A percentile compares a stretch with the other conserved stretches of the same genome.
Evolutionary conservation across 768 basidiomycete genomes (phyloP).

Genomic region (Pseudohyphozyma bogoriensis): DNA sequence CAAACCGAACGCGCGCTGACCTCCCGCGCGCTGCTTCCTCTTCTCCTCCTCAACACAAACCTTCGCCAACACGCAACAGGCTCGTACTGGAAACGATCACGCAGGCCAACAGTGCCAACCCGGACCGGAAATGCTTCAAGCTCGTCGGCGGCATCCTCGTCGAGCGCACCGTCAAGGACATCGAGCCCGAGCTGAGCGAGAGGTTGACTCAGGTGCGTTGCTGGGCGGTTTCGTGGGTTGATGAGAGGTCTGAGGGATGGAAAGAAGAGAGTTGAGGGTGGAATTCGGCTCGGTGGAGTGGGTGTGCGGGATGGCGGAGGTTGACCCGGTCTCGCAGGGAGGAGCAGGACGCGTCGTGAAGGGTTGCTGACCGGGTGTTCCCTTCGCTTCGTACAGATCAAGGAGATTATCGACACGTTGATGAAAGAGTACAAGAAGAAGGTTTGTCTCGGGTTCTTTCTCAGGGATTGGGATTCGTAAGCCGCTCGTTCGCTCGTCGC

Average conservation of each 20-base stretch:
- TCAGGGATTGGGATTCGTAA: neutral
- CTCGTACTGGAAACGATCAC: conserved; percentile 78
- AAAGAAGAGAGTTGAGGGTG: neutral
- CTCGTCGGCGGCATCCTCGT: conserved; percentile 92
- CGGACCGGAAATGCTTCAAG: conserved; percentile 89
- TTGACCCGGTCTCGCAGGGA: no score
- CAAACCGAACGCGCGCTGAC: neutral
- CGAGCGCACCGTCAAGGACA: conserved; percentile 88
- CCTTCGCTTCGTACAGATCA: no score
- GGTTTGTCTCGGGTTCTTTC: conserved; percentile 38
- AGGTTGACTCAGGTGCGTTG: conserved; percentile 60
- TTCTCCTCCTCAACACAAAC: neutral
- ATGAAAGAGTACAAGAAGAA: conserved; percentile 80
- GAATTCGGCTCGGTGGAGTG: neutral
- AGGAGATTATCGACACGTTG: conserved; percentile 63
- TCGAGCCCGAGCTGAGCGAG: conserved; percentile 79
- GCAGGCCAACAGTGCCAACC: conserved; percentile 70
- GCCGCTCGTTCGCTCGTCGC: neutral
- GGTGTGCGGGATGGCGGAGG: no score
- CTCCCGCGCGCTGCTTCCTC: conserved; percentile 2
- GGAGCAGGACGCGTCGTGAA: no score
- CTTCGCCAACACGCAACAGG: conserved; percentile 41
- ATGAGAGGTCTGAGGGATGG: neutral
- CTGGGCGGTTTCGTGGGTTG: neutral
- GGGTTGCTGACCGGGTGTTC: no score